These are phyloP conservation scores for Xylariaceae sp. DNA, from an alignment of 2,329 filamentous ascomycete species.

Conservation along the genomic window DNA sequence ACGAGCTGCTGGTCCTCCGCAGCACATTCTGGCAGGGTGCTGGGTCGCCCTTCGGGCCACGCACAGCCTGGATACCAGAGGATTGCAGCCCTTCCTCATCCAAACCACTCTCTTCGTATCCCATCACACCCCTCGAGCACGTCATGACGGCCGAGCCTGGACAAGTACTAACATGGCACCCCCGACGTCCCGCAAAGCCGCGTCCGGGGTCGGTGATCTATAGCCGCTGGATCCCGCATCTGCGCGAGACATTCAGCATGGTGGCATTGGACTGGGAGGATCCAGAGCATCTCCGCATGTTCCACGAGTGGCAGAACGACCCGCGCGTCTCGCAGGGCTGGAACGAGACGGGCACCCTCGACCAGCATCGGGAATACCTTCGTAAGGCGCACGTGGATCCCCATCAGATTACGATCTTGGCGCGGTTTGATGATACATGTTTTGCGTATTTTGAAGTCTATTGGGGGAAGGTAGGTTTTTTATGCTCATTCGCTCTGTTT, in stretches of 20 bases:
- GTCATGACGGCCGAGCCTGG: slow-evolving; percentile 47
- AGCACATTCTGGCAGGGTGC: slow-evolving; percentile 74
- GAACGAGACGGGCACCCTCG: slow-evolving; percentile 78
- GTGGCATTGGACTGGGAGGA: slow-evolving; percentile 72
- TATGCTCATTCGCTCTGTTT: neutral
- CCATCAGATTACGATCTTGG: slow-evolving; percentile 73
- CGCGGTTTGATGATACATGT: slow-evolving; percentile 70
- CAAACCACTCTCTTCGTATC: slow-evolving; percentile 51
- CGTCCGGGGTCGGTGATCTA: slow-evolving; percentile 73
- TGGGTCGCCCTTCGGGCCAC: slow-evolving; percentile 69
- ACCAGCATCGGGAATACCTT: slow-evolving; percentile 76
- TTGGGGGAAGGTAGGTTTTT: slow-evolving; percentile 66
- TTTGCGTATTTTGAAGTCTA: slow-evolving; percentile 85
- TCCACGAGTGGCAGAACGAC: slow-evolving; percentile 84
- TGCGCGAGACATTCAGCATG: slow-evolving; percentile 79
- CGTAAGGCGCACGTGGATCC: slow-evolving; percentile 71
- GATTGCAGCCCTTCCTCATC: slow-evolving; percentile 42
- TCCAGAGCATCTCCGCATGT: slow-evolving; percentile 68
- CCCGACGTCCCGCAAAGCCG: slow-evolving; percentile 74
- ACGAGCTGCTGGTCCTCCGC: slow-evolving; percentile 51
- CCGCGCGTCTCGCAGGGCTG: slow-evolving; percentile 80
- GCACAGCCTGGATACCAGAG: slow-evolving; percentile 64
- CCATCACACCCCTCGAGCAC: slow-evolving; percentile 56
- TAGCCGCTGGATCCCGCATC: slow-evolving; percentile 78
- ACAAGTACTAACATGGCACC: slow-evolving; percentile 61